Conservation (phyloP, 805 yeast genomes). For the Candida parachauliodes region DNA sequence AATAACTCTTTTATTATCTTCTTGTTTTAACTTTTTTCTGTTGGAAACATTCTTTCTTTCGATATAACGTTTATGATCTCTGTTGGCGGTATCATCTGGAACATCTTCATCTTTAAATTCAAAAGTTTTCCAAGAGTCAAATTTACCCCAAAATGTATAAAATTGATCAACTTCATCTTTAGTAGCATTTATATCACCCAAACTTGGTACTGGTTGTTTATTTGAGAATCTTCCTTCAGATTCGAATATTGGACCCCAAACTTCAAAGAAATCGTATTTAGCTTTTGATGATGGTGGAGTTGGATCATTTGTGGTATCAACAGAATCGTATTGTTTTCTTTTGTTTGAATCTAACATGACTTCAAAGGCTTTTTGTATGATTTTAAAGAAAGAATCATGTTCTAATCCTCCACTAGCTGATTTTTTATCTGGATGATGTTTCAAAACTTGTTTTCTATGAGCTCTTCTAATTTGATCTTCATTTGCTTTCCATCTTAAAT, state of each 20-base stretch:
- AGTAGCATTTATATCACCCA: slow-evolving; percentile 65
- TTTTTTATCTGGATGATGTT: slow-evolving; percentile 98
- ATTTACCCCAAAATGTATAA: slow-evolving; percentile 89
- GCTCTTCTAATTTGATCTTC: slow-evolving; percentile 93
- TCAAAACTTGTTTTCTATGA: slow-evolving; percentile 92
- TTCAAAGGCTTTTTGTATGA: slow-evolving; percentile 96
- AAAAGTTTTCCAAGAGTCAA: slow-evolving; percentile 97
- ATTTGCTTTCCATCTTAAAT: slow-evolving; percentile 86
- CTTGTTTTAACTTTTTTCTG: slow-evolving; percentile 96
- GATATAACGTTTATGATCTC: slow-evolving; percentile 98
- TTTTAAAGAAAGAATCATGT: slow-evolving; percentile 95
- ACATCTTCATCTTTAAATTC: slow-evolving; percentile 98
- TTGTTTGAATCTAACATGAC: slow-evolving; percentile 77
- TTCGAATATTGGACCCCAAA: slow-evolving; percentile 89
- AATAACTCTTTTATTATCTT: slow-evolving; percentile 86
- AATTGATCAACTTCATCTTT: slow-evolving; percentile 85
- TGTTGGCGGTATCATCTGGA: slow-evolving; percentile 98
- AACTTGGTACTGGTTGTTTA: slow-evolving; percentile 80
- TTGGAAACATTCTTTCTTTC: slow-evolving; percentile 97
- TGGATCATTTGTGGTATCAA: slow-evolving; percentile 85
- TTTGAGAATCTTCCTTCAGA: slow-evolving; percentile 90
- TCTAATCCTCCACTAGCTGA: slow-evolving; percentile 86
- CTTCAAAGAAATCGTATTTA: slow-evolving; percentile 79
- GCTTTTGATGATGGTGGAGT: slow-evolving; percentile 67
- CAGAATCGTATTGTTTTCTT: slow-evolving; percentile 94